Percentiles rank a stretch among this genome's conserved stretches.
Evolutionary conservation across 352 stramenopile genomes (phyloP).

Genomic region (Phytophthora parvispora): DNA sequence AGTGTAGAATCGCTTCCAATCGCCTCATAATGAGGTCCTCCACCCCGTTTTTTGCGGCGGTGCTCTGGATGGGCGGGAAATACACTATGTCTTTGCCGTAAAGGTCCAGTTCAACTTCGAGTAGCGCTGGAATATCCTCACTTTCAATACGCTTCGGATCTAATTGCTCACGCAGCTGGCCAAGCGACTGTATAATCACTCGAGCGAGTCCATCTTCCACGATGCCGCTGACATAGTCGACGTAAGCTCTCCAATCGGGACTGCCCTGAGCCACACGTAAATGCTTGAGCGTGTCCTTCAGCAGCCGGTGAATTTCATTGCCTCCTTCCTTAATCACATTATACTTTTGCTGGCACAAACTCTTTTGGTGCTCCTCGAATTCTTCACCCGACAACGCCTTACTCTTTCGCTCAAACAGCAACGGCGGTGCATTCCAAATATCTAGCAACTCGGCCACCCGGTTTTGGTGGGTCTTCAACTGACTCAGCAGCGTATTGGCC

Average conservation of each 20-base stretch:
- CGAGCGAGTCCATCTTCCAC: constrained; percentile 87
- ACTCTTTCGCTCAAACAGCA: constrained; percentile 90
- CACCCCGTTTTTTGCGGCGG: constrained; percentile 57
- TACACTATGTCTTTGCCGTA: constrained; percentile 89
- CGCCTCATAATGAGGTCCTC: constrained; percentile 74
- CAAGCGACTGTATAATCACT: constrained; percentile 80
- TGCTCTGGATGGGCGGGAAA: constrained; percentile 71
- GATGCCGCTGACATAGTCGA: constrained; percentile 93
- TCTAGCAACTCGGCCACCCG: constrained; percentile 84
- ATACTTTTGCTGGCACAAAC: constrained; percentile 84
- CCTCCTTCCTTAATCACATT: constrained; percentile 90
- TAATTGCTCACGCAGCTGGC: constrained; percentile 82
- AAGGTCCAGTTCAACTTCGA: constrained; percentile 94
- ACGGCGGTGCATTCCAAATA: constrained; percentile 71
- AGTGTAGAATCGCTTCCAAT: constrained; percentile 76
- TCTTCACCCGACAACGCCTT: constrained; percentile 87
- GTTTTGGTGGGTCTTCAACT: constrained; percentile 91
- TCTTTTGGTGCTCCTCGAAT: constrained; percentile 89
- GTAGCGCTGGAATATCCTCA: constrained; percentile 85
- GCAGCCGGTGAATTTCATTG: constrained; percentile 87
- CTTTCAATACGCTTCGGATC: constrained; percentile 86
- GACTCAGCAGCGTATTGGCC: constrained; percentile 84
- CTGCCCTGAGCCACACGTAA: constrained; percentile 92
- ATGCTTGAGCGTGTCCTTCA: constrained; percentile 93
- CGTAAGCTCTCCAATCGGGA: constrained; percentile 94